Percentiles rank a stretch among this genome's conserved stretches.
Conservation (phyloP, 371 early-diverging fungal genomes). For the Rhizopus microsporus region DNA sequence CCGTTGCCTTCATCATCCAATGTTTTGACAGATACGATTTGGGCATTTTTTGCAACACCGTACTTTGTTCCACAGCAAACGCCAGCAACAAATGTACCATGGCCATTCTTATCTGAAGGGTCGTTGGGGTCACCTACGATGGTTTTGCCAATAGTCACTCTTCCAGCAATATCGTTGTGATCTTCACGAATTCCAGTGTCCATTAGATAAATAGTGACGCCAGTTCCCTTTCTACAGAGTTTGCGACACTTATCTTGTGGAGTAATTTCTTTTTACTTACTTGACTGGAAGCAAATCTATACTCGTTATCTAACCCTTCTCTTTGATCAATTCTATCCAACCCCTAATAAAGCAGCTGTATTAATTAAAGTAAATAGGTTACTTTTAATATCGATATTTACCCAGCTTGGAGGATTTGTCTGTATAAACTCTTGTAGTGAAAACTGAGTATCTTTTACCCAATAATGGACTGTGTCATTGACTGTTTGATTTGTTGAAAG, state of each 20-base stretch:
- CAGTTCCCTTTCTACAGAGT: constrained; percentile 22
- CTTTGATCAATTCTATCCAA: constrained; percentile 51
- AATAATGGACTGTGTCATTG: constrained; percentile 37
- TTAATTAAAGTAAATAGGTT: neutral
- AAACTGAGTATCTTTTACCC: constrained; percentile 38
- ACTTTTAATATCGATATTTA: constrained; percentile 10
- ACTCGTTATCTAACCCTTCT: constrained; percentile 35
- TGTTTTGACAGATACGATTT: constrained; percentile 65
- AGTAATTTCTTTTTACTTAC: constrained; percentile 13
- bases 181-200: constrained; percentile 37
- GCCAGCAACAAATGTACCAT: constrained; percentile 68
- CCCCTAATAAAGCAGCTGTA: constrained; percentile 33
- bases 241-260: neutral
- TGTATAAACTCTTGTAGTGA: constrained; percentile 48
- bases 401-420: constrained; percentile 48
- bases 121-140: constrained; percentile 29
- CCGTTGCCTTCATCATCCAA: constrained; percentile 55
- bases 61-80: constrained; percentile 59
- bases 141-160: constrained; percentile 36
- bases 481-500: constrained; percentile 6
- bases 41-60: constrained; percentile 64
- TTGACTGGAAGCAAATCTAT: constrained; percentile 35
- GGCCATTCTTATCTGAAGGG: constrained; percentile 36
- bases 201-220: constrained; percentile 41
- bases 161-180: constrained; percentile 40